Evolutionary conservation across 495 filamentous ascomycete species (phyloP), one percentile per base, ranked within the genome.

Genomic region (Stereocaulon alpinum): DNA sequence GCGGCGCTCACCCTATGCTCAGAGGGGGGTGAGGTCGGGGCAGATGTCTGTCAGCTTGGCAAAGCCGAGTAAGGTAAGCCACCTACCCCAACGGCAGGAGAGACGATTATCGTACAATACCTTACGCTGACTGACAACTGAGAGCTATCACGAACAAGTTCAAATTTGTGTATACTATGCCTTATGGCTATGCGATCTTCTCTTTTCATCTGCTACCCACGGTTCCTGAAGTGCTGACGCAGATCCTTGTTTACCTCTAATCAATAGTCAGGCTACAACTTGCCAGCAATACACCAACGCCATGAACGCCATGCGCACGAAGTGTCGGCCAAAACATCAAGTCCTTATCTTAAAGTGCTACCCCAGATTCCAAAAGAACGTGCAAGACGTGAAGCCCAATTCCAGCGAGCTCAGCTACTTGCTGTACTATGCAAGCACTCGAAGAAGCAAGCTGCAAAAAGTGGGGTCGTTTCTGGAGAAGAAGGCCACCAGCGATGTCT

Each of bases 371-470:
- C 86, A 88, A 56, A 95, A 95, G 73, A 88, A 87, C 60, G 88
- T 88, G 49, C 81, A 86, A 67, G 88, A 94, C 63, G 88, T 95
- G 59, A 92, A 90, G 71, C 89, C 91, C 10, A 96, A 96, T 69
- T 85, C 88, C 47, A 93, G 87, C 72, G 91, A 96, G 75, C 83
- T 96, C 44, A 94, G 88, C 69, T 96, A 96, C 69, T 80, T 96
- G 54, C 82, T 96, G 30, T 96, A 92, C 79, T 95, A 96, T 78
- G 88, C 87, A 44, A 91, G 89, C 69, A 93, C 91, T 63, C 87
- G 91, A 55, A 82, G 88, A 59, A 91, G 87, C 72, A 96, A 95
- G 80, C 80, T 96, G 57, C 89, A 91, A 67, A 96, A 96, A 70
- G 89, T 96, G 51, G 88, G 88, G 69, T 82, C 82, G 66, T 96